phyloP scores from a whole-genome alignment of 169 alveolate genomes.

The Eimeria maxima region DNA sequence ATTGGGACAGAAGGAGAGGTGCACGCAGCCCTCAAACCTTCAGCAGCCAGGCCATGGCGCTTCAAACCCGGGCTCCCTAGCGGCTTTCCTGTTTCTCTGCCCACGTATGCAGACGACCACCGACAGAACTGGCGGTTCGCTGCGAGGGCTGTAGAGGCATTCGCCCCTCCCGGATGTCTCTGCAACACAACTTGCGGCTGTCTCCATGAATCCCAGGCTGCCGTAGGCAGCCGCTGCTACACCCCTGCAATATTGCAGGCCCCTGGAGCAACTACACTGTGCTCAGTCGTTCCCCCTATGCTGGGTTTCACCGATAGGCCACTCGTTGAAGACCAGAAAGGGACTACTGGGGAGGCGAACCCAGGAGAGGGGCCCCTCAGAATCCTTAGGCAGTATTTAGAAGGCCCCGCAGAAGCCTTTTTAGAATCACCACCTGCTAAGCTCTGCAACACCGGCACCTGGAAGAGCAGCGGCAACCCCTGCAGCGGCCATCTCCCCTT shows the following conservation, averaged over 20 bases:
- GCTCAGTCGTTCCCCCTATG: neutral
- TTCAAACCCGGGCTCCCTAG: constrained; percentile 45
- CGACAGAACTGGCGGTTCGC: constrained; percentile 59
- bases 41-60: neutral
- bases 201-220: neutral
- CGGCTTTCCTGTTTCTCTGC: constrained; percentile 57
- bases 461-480: neutral
- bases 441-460: neutral
- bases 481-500: neutral
- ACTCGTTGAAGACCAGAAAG: neutral
- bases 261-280: neutral
- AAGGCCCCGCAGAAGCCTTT: neutral
- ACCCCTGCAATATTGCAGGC: neutral
- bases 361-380: constrained; percentile 12
- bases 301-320: neutral
- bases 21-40: neutral
- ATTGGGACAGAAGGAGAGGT: neutral
- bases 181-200: constrained; percentile 34
- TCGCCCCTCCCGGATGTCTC: constrained; percentile 61
- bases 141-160: constrained; percentile 45
- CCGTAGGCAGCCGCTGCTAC: neutral
- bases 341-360: neutral
- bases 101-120: constrained; percentile 56
- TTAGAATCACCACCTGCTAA: neutral
- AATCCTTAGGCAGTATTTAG: neutral